Evolutionary conservation across 148 eudicot species (phyloP), one percentile per base, ranked within the genome.

Genomic region (Rheum nobile): DNA sequence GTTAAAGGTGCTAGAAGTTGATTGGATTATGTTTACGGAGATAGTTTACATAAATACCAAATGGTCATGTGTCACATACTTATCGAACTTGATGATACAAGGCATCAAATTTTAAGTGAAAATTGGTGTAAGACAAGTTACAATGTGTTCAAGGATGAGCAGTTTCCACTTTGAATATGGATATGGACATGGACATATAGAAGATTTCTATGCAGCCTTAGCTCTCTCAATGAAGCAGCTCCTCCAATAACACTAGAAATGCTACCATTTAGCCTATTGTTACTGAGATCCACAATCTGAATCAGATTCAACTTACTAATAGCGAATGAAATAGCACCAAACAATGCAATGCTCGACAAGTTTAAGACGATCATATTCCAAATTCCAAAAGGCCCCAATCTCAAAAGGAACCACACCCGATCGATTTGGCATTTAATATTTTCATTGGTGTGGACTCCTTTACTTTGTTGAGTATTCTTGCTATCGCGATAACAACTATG

Each of bases 131-230:
- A 76, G 79, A 73, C 21, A 84, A 84, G 97, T 89, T 85, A 93
- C 98, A 93, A 61, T 73, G 87, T 77, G 74, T 84, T 91, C 72
- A 93, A 77, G 59, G 79, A 84, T 50, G 91, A 84, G 85, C 95
- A 93, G 22, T 80, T 86, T 61, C 74, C 85, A 22, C 91, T 93
- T 71, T 91, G 83, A 72, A 52, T n/a, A 22, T 97, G 96, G 32
- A 93, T 87, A 50, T 67, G 65, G 67, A 91, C 97, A 34, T 74
- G 81, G n/a, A n/a, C n/a, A n/a, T n/a, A n/a, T 26, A 91, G 72
- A 41, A 76, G 67, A 79, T 91, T 91, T 46, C 77, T 78, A 72
- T 83, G 84, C 29, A 91, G 81, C 78, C 87, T 81, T 34, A 91
- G 80, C 76, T 83, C 87, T 72, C 76, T 83, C 37, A 91, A 72